Conservation (phyloP, 179 eudicot genomes). For the Beta lomatogona region DNA sequence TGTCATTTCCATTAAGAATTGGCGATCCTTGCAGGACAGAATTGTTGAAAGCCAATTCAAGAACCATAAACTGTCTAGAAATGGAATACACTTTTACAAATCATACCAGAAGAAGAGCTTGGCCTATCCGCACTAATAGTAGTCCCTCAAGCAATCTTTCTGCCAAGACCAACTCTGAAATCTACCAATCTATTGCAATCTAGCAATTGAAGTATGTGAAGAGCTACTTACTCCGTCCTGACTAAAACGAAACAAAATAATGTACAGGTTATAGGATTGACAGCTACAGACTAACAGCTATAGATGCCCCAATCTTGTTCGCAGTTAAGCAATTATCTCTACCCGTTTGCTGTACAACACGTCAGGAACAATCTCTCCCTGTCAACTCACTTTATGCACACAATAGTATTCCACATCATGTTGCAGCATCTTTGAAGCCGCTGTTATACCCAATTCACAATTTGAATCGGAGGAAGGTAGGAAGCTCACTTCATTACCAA, state of each 20-base stretch:
- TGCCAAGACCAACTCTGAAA: conserved; percentile 6
- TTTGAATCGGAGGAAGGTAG: neutral
- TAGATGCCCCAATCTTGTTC: conserved; percentile 11
- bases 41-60: neutral
- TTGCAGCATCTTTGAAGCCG: conserved; percentile 16
- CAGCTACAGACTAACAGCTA: conserved; percentile 32
- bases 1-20: neutral
- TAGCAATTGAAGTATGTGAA: neutral
- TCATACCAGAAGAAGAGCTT: neutral
- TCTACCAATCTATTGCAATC: conserved; percentile 13
- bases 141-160: conserved; percentile 2
- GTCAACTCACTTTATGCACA: conserved; percentile 18
- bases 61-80: neutral
- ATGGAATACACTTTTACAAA: conserved; percentile 4
- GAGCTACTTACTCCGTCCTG: conserved; percentile 7
- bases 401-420: neutral
- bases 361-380: conserved; percentile 26
- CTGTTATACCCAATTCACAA: neutral
- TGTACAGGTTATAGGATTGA: conserved; percentile 33
- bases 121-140: neutral
- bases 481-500: conserved; percentile 7
- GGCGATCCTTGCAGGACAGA: conserved; percentile 1
- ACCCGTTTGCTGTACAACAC: conserved; percentile 29
- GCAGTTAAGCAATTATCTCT: conserved; percentile 5
- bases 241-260: conserved; percentile 15